Conservation (phyloP, 1,284 basidiomycete species). For the Trametes pubescens region DNA sequence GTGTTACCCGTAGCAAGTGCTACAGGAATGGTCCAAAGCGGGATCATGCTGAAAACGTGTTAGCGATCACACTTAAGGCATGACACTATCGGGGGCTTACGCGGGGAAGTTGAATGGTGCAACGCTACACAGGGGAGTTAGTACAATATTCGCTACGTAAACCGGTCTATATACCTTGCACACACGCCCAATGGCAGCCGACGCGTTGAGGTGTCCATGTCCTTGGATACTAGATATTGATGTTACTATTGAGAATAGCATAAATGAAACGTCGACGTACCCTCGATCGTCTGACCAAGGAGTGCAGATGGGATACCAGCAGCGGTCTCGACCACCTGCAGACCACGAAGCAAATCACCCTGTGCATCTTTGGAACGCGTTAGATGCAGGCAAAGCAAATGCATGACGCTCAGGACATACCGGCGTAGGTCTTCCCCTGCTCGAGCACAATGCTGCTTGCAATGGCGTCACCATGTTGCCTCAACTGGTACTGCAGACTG, state of each 20-base stretch:
- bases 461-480: slow-evolving; percentile 80
- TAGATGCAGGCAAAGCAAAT: not conserved
- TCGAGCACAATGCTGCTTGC: slow-evolving; percentile 85
- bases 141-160: too few relatives aligned
- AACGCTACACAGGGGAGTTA: slow-evolving; percentile 58
- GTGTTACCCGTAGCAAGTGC: slow-evolving; percentile 94
- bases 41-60: slow-evolving; percentile 81
- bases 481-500: slow-evolving; percentile 83
- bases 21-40: slow-evolving; percentile 94
- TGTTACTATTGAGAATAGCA: not conserved
- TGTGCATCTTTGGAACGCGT: slow-evolving; percentile 74
- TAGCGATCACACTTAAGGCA: not conserved
- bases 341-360: slow-evolving; percentile 92
- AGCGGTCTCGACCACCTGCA: slow-evolving; percentile 95
- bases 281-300: slow-evolving; percentile 92
- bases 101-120: slow-evolving; percentile 95
- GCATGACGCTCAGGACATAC: slow-evolving; percentile 46
- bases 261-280: slow-evolving; percentile 43
- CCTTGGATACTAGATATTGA: slow-evolving; percentile 76
- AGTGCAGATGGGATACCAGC: slow-evolving; percentile 85
- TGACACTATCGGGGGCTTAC: slow-evolving; percentile 50
- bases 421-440: slow-evolving; percentile 89
- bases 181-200: slow-evolving; percentile 83
- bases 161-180: slow-evolving; percentile 58
- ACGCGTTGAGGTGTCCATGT: slow-evolving; percentile 96